Evolutionary conservation across 139 green algal species (phyloP), one percentile per base, ranked within the genome.

Genomic region (Chlorella sp.): DNA sequence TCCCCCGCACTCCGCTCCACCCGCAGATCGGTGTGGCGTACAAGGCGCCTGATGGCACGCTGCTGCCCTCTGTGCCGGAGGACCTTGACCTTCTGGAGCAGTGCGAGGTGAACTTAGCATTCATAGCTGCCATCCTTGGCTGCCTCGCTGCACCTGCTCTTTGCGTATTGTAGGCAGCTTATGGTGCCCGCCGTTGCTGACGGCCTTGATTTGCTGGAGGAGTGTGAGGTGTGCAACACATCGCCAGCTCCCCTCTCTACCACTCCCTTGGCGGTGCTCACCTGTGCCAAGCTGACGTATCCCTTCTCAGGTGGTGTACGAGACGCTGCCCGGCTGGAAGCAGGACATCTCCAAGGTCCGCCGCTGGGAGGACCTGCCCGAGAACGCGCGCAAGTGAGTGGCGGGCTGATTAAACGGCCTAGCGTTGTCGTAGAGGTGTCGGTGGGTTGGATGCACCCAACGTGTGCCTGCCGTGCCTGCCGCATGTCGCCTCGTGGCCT

Each of bases 281-380:
- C 13, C 19, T 34, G 32, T 70, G 13, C 1, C 32, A 26, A 80
- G 1, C 51, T 1, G 28, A 11, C 9, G 70, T 32, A 34, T 40
- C 9, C 32, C 54, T 1, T 20, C 54, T 11, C 75, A 81, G 75
- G 93, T 98, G 40, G 94, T 92, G 73, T 99, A 99, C 76, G 97
- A 99, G 90, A 95, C 91, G 26, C 58, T 99, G 51, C 95, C 97
- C 14, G 97, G 97, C 38, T 99, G 97, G 97, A 85, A 96, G 87
- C 68, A 36, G 28, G 96, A 98, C 89, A 98, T 98, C 79, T 92
- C 78, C 60, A 87, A 90, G 19, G 87, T 91, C 6, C 88, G 96
- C 22, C 73, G 34, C 0, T 99, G 95, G 93, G 86, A 94, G 17
- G 94, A 99, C 43, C 91, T 99, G 62, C 97, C 97, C 1, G 73